Conservation (phyloP, 179 eudicot genomes). For the Spinacia oleracea region DNA sequence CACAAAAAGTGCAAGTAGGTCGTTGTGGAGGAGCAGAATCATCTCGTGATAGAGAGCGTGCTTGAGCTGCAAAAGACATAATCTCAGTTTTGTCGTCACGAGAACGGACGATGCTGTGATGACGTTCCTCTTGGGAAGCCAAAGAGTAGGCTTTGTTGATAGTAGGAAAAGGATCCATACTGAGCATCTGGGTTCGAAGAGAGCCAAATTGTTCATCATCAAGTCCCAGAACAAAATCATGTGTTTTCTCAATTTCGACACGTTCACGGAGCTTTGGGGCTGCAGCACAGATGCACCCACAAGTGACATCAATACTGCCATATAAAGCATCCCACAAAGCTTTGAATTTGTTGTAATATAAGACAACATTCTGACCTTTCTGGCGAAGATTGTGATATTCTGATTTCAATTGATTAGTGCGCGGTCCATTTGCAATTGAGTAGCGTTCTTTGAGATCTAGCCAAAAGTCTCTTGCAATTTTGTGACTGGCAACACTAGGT, state of each 20-base stretch:
- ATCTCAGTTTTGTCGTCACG: background rate
- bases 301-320: background rate
- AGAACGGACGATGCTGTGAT: background rate
- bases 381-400: too few relatives aligned
- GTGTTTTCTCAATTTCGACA: background rate
- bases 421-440: too few relatives aligned
- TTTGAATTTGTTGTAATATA: slow-evolving; percentile 1
- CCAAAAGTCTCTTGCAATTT: too few relatives aligned
- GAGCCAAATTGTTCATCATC: background rate
- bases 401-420: too few relatives aligned
- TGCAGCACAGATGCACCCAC: background rate
- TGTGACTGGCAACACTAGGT: too few relatives aligned
- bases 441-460: too few relatives aligned
- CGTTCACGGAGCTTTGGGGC: background rate
- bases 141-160: slow-evolving; percentile 3
- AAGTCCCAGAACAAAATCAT: slow-evolving; percentile 10
- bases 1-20: too few relatives aligned
- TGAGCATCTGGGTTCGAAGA: background rate
- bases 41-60: background rate
- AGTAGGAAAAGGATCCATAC: slow-evolving; percentile 13
- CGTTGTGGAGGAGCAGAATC: background rate
- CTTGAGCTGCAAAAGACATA: background rate
- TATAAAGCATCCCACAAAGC: slow-evolving; percentile 1
- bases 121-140: background rate
- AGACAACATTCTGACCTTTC: background rate